Evolutionary conservation across 768 basidiomycete genomes (phyloP).

Genomic region (Baorangia bicolor): DNA sequence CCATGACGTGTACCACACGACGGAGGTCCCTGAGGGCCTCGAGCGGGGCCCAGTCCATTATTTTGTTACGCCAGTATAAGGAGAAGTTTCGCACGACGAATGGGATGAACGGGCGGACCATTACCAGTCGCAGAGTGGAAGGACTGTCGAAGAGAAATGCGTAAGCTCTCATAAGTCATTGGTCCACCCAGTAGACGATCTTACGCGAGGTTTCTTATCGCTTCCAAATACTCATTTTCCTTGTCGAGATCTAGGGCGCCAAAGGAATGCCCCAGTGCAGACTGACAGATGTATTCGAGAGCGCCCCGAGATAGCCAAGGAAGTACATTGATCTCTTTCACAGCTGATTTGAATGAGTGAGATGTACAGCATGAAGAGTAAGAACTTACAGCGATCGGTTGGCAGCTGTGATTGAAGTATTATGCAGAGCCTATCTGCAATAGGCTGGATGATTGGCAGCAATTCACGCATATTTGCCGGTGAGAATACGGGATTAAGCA

Average conservation of each 20-base stretch:
- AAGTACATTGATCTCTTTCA: constrained; percentile 33
- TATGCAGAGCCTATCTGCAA: constrained; percentile 29
- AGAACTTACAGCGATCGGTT: constrained; percentile 21
- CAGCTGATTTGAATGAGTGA: constrained; percentile 14
- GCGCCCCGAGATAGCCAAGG: constrained; percentile 35
- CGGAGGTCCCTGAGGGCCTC: constrained; percentile 28
- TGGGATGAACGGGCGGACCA: constrained; percentile 34
- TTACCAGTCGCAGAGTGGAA: constrained; percentile 22
- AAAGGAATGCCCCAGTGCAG: constrained; percentile 35
- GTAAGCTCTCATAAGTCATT: not conserved
- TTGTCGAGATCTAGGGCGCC: constrained; percentile 26
- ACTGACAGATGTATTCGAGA: constrained; percentile 38
- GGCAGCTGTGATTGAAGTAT: constrained; percentile 22
- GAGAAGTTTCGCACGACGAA: constrained; percentile 31
- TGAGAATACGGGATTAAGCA: constrained; percentile 36
- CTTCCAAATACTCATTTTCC: constrained; percentile 28
- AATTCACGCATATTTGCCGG: constrained; percentile 30
- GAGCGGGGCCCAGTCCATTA: constrained; percentile 35
- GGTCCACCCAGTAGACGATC: not conserved
- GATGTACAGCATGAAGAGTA: not conserved
- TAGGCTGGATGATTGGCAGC: constrained; percentile 33
- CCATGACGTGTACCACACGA: constrained; percentile 30
- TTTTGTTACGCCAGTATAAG: constrained; percentile 31
- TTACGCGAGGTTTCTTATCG: constrained; percentile 33
- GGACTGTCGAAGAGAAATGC: constrained; percentile 18